Conservation (phyloP, 2,329 filamentous ascomycete genomes). For the Cadophora sp. region DNA sequence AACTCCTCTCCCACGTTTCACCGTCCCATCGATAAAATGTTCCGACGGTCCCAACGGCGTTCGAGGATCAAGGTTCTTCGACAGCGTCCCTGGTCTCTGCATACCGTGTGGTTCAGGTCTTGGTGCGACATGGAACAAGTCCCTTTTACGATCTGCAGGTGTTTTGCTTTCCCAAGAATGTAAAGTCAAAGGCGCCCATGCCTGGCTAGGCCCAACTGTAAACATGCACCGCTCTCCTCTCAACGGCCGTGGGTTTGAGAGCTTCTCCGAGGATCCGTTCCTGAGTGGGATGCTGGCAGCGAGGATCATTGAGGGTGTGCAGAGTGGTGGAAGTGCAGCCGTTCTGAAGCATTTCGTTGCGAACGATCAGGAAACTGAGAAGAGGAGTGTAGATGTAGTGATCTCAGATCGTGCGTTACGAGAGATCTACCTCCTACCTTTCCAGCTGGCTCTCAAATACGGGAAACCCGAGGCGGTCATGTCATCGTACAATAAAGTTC, state of each 20-base stretch:
- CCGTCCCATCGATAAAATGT: slow-evolving; percentile 41
- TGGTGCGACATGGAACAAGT: slow-evolving; percentile 70
- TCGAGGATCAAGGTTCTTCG: slow-evolving; percentile 43
- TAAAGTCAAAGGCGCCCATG: slow-evolving; percentile 71
- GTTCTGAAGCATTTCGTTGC: slow-evolving; percentile 55
- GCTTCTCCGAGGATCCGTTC: slow-evolving; percentile 55
- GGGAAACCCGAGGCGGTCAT: slow-evolving; percentile 52
- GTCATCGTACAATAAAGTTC: slow-evolving; percentile 54
- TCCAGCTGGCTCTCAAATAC: slow-evolving; percentile 51
- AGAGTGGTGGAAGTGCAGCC: slow-evolving; percentile 49
- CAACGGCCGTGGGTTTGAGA: slow-evolving; percentile 56
- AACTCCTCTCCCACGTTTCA: slow-evolving; percentile 35
- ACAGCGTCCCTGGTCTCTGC: slow-evolving; percentile 50
- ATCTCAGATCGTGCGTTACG: slow-evolving; percentile 48
- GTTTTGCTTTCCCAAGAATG: slow-evolving; percentile 53
- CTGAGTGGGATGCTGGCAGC: slow-evolving; percentile 52
- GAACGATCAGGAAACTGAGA: slow-evolving; percentile 51
- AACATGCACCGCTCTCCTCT: slow-evolving; percentile 46
- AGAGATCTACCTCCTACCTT: slow-evolving; percentile 53
- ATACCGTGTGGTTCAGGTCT: slow-evolving; percentile 46
- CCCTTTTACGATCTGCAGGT: slow-evolving; percentile 47
- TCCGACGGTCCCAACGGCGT: slow-evolving; percentile 45
- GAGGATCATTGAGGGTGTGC: slow-evolving; percentile 51
- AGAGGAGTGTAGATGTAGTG: slow-evolving; percentile 44
- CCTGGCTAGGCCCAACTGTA: slow-evolving; percentile 71